Evolutionary conservation across 2,329 filamentous ascomycete genomes (phyloP).

Genomic region (Sporothrix protearum): DNA sequence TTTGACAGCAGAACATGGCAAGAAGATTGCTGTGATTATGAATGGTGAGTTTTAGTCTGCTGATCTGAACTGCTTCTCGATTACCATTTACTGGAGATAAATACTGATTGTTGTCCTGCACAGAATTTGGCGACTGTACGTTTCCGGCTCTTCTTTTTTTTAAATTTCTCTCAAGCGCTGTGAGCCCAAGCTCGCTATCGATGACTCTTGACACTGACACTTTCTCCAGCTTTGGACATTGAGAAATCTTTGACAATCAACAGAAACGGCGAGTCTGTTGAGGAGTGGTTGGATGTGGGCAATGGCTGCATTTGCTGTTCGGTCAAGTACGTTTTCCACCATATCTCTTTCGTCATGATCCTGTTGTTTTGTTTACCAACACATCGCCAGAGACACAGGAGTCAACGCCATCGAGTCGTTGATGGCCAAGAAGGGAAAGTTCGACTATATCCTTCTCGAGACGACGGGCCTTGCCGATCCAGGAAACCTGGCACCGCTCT

Average conservation of each 20-base stretch:
- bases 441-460: slow-evolving; percentile 96
- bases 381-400: slow-evolving; percentile 66
- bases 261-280: slow-evolving; percentile 74
- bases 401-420: slow-evolving; percentile 93
- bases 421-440: slow-evolving; percentile 89
- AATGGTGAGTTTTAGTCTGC: slow-evolving; percentile 56
- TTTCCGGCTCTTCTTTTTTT: background rate
- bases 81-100: background rate
- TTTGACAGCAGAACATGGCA: slow-evolving; percentile 88
- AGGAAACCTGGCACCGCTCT: slow-evolving; percentile 89
- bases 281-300: slow-evolving; percentile 93
- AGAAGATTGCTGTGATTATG: slow-evolving; percentile 96
- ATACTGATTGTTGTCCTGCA: slow-evolving; percentile 26
- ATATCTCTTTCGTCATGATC: background rate
- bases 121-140: slow-evolving; percentile 64
- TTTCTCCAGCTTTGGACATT: too few species aligned
- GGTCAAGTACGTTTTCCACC: slow-evolving; percentile 63
- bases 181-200: background rate
- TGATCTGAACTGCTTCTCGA: background rate
- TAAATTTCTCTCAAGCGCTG: background rate
- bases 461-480: slow-evolving; percentile 94
- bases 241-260: slow-evolving; percentile 94
- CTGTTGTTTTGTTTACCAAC: background rate
- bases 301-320: slow-evolving; percentile 98
- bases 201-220: slow-evolving; percentile 92